Base-by-base conservation (phyloP, 345 rosid species). In the Eucalyptus shirleyi region DNA sequence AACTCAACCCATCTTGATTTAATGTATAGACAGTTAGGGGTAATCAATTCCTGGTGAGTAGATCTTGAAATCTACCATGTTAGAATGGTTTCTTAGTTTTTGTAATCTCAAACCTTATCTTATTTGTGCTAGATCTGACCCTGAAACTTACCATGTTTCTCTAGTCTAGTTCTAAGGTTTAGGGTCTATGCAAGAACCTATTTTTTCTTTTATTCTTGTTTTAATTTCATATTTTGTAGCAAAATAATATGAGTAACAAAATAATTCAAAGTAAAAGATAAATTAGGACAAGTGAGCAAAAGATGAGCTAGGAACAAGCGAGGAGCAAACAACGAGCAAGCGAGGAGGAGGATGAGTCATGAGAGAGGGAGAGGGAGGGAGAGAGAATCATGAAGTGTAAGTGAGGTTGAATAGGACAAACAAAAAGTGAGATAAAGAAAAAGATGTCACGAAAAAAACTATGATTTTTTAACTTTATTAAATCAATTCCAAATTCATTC, bases 31-130 rank as follows among this genome's bases (percentile, higher is more conserved):
- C 6, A 11, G 2, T 60, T 60, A 26, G 4, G 15, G 67, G 7
- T 60, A 5, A 60, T 60, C 0, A 7, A 2, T 26, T 59, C n/a
- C 2, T 11, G 8, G 4, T 26, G 8, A 12, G 16, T 59, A 26
- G 16, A 28, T 26, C 11, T 53, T 53, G 11, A 53, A 53, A 53
- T 53, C 59, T 8, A 53, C 0, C 26, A 53, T 21, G 2, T 21
- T 60, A 59, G 0, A 26, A 59, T 6, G 14, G n/a, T 24, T 59
- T 59, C n/a, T 59, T 6, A 6, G 7, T 59, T 26, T 26, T 59
- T 59, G 67, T 5, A 59, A 59, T 59, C 67, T 19, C 59, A 19
- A 19, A 53, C 24, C 59, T 53, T 53, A 53, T 53, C 9, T 53
- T 53, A 53, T 21, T 21, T 8, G 59, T 0, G 5, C 26, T 21